These are phyloP conservation scores for Fusarium zealandicum DNA, from an alignment of 2,329 filamentous ascomycete genomes.

Conservation along the genomic window DNA sequence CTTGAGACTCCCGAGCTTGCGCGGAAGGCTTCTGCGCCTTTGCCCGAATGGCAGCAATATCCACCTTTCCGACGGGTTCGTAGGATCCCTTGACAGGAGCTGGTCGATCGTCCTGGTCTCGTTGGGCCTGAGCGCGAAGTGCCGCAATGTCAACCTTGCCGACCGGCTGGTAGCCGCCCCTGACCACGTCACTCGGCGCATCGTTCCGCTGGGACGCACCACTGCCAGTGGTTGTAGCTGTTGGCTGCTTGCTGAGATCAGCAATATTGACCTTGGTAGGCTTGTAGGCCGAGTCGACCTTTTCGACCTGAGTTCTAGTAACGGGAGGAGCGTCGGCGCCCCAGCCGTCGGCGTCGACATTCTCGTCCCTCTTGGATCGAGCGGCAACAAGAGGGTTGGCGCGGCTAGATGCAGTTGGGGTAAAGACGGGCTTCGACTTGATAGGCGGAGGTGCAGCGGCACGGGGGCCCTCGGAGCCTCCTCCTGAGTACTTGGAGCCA, in stretches of 20 bases:
- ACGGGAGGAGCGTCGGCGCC: conserved; percentile 92
- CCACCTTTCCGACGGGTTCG: conserved; percentile 93
- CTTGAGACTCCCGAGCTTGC: too few species aligned
- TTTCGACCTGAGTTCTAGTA: conserved; percentile 85
- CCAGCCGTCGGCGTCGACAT: conserved; percentile 88
- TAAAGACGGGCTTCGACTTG: conserved; percentile 91
- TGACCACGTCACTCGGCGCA: conserved; percentile 70
- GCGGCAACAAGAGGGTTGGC: conserved; percentile 72
- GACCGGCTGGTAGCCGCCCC: conserved; percentile 88
- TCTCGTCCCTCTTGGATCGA: conserved; percentile 65
- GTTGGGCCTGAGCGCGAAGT: conserved; percentile 78
- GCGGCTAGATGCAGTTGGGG: conserved; percentile 68
- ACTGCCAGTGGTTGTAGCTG: conserved; percentile 69
- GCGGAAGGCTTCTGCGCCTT: conserved; percentile 72
- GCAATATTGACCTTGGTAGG: conserved; percentile 95
- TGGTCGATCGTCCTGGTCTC: conserved; percentile 78
- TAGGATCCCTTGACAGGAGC: conserved; percentile 90
- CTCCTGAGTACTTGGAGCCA: conserved; percentile 88
- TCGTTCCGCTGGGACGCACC: conserved; percentile 55
- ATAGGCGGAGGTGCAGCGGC: conserved; percentile 70
- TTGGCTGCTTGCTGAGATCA: conserved; percentile 78
- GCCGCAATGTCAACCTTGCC: conserved; percentile 98
- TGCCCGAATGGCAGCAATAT: conserved; percentile 92
- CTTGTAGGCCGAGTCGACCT: conserved; percentile 90
- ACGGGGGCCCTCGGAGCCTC: conserved; percentile 62